phyloP scores from a whole-genome alignment of 1,139 yeast species.

The Pichia cactophila region DNA sequence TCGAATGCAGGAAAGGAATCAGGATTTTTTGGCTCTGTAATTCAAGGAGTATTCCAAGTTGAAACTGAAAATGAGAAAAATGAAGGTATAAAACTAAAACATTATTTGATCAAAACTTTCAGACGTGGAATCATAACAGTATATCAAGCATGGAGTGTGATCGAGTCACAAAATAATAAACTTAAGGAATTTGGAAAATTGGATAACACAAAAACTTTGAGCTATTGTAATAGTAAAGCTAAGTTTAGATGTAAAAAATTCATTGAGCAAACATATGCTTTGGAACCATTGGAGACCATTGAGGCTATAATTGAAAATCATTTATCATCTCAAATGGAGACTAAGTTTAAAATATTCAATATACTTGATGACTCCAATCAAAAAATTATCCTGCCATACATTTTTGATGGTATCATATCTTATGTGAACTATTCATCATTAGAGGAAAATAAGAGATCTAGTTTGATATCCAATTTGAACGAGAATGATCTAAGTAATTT shows the following conservation, averaged over 20 bases:
- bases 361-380: slow-evolving; percentile 83
- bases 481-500: slow-evolving; percentile 42
- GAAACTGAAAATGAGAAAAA: slow-evolving; percentile 59
- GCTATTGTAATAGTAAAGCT: slow-evolving; percentile 57
- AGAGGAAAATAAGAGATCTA: slow-evolving; percentile 32
- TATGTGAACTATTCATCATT: slow-evolving; percentile 33
- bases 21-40: slow-evolving; percentile 68
- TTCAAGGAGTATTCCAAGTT: slow-evolving; percentile 79
- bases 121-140: slow-evolving; percentile 51
- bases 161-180: slow-evolving; percentile 41
- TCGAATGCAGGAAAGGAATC: slow-evolving; percentile 26
- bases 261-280: slow-evolving; percentile 56
- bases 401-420: slow-evolving; percentile 48
- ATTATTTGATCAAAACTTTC: slow-evolving; percentile 53
- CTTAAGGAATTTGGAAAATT: slow-evolving; percentile 1
- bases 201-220: slow-evolving; percentile 34
- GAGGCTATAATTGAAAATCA: slow-evolving; percentile 50
- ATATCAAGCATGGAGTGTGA: slow-evolving; percentile 68
- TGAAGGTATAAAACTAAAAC: slow-evolving; percentile 47
- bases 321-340: slow-evolving; percentile 5
- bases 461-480: slow-evolving; percentile 37
- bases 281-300: slow-evolving; percentile 69
- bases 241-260: slow-evolving; percentile 66
- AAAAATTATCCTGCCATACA: slow-evolving; percentile 61
- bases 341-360: slow-evolving; percentile 46